Evolutionary conservation across 306 rosid genomes (phyloP).

Genomic region (Dalbergia cultrata): DNA sequence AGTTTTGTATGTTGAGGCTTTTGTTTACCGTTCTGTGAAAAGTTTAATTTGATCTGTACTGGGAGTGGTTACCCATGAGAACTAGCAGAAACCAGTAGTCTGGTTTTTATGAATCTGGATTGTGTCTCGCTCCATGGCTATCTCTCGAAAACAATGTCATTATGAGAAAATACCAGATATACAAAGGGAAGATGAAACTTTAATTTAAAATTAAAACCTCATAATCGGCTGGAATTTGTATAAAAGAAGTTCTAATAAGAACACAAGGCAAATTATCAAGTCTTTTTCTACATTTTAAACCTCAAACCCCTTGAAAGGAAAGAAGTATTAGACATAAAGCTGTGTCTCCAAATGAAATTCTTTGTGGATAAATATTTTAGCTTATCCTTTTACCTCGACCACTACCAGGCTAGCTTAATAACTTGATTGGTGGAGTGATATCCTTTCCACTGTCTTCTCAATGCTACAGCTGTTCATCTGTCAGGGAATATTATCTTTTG

Average conservation of each 20-base stretch:
- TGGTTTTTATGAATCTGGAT: background rate
- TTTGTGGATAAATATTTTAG: background rate
- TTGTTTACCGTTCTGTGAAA: background rate
- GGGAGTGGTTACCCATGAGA: no score
- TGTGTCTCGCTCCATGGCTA: background rate
- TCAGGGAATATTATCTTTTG: constrained; percentile 45
- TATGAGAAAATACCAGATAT: background rate
- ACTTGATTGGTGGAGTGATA: constrained; percentile 43
- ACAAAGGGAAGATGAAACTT: background rate
- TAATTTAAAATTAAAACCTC: background rate
- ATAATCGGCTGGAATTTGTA: background rate
- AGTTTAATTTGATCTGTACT: background rate
- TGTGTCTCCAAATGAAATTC: background rate
- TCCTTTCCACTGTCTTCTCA: constrained; percentile 22
- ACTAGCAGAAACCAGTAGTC: no score
- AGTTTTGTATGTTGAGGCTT: background rate
- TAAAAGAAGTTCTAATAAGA: background rate
- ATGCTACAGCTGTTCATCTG: constrained; percentile 46
- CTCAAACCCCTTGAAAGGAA: constrained; percentile 6
- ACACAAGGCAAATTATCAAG: background rate
- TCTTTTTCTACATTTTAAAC: background rate
- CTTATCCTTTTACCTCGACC: constrained; percentile 29
- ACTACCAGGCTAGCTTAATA: constrained; percentile 38
- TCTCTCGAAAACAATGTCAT: background rate
- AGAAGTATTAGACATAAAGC: background rate